phyloP scores from a whole-genome alignment of 2,329 filamentous ascomycete genomes.

The Nakataea oryzae region DNA sequence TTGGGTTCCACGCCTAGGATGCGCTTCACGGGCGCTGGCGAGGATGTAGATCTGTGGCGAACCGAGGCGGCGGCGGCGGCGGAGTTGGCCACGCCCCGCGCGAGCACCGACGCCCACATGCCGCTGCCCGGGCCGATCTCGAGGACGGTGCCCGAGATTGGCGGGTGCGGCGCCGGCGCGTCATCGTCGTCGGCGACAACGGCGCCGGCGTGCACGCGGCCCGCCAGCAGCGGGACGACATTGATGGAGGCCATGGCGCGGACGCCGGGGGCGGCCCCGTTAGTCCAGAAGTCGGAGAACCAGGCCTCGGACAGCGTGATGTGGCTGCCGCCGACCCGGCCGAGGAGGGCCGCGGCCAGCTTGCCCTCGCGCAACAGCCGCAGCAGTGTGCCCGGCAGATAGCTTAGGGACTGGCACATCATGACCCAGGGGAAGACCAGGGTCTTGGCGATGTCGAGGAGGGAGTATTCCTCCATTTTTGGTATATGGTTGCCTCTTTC shows the following conservation, averaged over 20 bases:
- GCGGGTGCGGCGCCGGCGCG: conserved; percentile 15
- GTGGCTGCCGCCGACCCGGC: conserved; percentile 24
- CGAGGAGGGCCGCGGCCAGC: conserved; percentile 12
- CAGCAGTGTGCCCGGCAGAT: conserved; percentile 39
- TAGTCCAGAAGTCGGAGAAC: conserved; percentile 53
- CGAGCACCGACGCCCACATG: conserved; percentile 47
- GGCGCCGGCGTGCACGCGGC: conserved; percentile 29
- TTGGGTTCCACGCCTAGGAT: conserved; percentile 60
- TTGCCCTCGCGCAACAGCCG: conserved; percentile 25
- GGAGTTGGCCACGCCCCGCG: background rate
- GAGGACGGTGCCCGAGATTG: conserved; percentile 40
- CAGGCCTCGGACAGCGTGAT: conserved; percentile 34
- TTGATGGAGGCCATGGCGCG: conserved; percentile 26
- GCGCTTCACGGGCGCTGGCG: conserved; percentile 21
- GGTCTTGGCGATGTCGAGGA: background rate
- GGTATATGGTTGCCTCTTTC: background rate
- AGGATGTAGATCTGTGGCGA: background rate
- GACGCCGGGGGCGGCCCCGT: conserved; percentile 35
- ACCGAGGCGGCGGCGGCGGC: conserved; percentile 9
- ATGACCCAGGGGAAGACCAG: conserved; percentile 42
- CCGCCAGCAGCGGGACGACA: conserved; percentile 45
- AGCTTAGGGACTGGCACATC: conserved; percentile 33
- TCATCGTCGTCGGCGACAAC: conserved; percentile 13
- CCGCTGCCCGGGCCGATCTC: conserved; percentile 55
- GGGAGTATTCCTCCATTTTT: background rate